phyloP scores from a whole-genome alignment of 2,329 filamentous ascomycete genomes.

The Fusarium papillatum region DNA sequence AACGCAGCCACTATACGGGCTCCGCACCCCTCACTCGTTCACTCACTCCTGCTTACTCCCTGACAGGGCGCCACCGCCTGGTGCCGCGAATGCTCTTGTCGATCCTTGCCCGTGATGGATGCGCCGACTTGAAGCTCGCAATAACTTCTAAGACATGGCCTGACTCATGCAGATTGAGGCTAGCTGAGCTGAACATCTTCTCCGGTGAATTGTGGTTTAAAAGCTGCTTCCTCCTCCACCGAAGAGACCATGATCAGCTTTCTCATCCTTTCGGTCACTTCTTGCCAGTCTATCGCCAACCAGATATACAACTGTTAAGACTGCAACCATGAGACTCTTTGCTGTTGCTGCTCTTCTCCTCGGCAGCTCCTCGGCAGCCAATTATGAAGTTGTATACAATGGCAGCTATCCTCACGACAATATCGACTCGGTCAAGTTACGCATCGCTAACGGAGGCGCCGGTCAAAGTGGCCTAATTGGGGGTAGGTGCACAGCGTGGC shows the following conservation, averaged over 20 bases:
- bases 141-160: background rate
- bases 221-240: background rate
- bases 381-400: slow-evolving; percentile 38
- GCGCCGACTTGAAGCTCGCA: background rate
- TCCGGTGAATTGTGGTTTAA: background rate
- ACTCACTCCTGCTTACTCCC: background rate
- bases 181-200: background rate
- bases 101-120: background rate
- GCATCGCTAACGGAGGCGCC: slow-evolving; percentile 53
- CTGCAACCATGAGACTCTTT: background rate
- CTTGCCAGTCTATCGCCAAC: background rate
- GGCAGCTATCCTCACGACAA: slow-evolving; percentile 26
- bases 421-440: slow-evolving; percentile 36
- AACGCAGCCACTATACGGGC: background rate
- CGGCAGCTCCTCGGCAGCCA: slow-evolving; percentile 12
- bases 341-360: background rate
- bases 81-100: background rate
- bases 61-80: background rate
- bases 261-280: background rate
- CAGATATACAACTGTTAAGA: background rate
- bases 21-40: background rate
- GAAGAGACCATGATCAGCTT: background rate
- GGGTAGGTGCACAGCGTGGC: slow-evolving; percentile 33
- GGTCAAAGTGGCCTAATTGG: slow-evolving; percentile 53
- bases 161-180: background rate